Evolutionary conservation across 1,284 basidiomycete species (phyloP), one percentile per base, ranked within the genome.

Genomic region (Polyporus tsugae): DNA sequence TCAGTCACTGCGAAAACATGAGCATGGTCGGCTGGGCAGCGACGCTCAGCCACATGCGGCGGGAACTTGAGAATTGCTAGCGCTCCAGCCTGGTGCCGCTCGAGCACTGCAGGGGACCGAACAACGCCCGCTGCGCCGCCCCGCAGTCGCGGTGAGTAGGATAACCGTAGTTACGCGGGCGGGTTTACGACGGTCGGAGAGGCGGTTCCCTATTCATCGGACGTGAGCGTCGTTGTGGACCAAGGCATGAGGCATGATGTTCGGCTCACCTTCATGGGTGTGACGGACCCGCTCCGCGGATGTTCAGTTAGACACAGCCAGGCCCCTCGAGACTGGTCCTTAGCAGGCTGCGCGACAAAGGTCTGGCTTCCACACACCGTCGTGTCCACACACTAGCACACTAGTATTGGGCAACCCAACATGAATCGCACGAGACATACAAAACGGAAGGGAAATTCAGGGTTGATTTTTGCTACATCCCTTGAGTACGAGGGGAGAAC

Each of bases 401-500:
- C 4, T 22, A 22, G 22, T 10, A 49, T 9, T 10, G 46, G 5
- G 29, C 29, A 19, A 49, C 9, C n/a, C 15, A 4, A 15, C 25
- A 7, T 15, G 33, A 17, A 55, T 25, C 15, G 29, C 29, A 17
- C 52, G 15, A 17, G 17, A 7, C 6, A 15, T n/a, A 25, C 22
- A n/a, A 9, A 29, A 55, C 29, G 3, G 52, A 17, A 35, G 17
- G 35, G 52, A 19, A 33, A 35, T n/a, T 4, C 39, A 55, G 29
- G 52, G 33, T 55, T 15, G 17, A 55, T 55, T 55, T 55, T 49
- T 49, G 52, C 52, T 55, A 55, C 52, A 55, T 33, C 52, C 52
- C 49, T 29, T 13, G 35, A 62, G 36, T 38, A 62, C 35, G 49
- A 61, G 57, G 36, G 53, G 36, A 29, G 38, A 62, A 65, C 71